phyloP scores from a whole-genome alignment of 108 stramenopile genomes.

The Cylindrotheca closterium region DNA sequence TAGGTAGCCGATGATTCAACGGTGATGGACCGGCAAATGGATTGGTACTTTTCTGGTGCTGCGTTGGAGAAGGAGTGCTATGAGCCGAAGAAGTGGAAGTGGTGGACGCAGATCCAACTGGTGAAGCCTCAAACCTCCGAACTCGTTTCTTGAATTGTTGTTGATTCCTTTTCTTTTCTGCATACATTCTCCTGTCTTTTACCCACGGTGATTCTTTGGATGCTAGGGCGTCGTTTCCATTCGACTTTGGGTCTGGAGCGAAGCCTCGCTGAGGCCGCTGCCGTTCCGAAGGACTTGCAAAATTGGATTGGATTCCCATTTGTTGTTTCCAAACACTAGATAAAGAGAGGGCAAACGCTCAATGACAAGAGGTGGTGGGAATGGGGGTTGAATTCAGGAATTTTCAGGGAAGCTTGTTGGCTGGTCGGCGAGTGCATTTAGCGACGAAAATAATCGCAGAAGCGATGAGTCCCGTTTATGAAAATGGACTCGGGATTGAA shows the following conservation, averaged over 20 bases:
- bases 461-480: too few species aligned
- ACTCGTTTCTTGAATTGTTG: not conserved
- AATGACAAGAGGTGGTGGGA: too few species aligned
- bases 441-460: too few species aligned
- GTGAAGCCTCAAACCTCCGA: not conserved
- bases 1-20: not conserved
- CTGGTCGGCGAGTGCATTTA: too few species aligned
- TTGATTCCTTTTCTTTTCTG: not conserved
- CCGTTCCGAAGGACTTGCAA: not conserved
- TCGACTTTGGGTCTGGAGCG: not conserved
- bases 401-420: too few species aligned
- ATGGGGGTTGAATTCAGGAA: too few species aligned
- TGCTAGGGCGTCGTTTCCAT: not conserved
- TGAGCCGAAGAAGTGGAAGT: not conserved
- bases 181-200: not conserved
- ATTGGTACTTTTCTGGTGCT: not conserved
- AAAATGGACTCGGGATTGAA: too few species aligned
- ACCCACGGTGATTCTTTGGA: not conserved
- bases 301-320: not conserved
- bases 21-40: not conserved
- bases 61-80: not conserved
- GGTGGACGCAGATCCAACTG: not conserved
- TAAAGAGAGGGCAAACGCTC: too few species aligned
- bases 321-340: too few species aligned
- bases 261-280: not conserved